Conservation (phyloP, 495 filamentous ascomycete genomes). For the Penicillium canariense region DNA sequence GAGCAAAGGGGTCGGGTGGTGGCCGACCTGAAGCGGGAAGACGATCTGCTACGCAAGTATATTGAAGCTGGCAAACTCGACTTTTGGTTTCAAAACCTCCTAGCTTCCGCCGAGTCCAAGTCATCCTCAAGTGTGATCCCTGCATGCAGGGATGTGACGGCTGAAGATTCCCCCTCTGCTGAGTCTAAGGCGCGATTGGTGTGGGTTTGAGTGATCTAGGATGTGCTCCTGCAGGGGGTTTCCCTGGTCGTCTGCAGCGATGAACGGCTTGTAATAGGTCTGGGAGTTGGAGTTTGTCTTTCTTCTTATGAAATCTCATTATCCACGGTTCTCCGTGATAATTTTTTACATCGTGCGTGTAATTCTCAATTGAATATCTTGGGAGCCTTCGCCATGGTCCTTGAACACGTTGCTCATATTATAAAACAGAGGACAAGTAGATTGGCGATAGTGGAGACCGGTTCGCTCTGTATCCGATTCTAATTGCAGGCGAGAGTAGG, state of each 20-base stretch:
- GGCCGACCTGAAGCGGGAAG: constrained; percentile 54
- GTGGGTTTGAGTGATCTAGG: constrained; percentile 6
- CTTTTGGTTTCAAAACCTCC: constrained; percentile 56
- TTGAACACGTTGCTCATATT: neutral
- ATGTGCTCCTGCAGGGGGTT: neutral
- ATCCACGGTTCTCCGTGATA: neutral
- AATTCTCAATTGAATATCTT: neutral
- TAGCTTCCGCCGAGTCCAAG: constrained; percentile 25
- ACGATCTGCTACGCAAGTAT: constrained; percentile 46
- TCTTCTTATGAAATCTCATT: neutral
- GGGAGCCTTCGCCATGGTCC: neutral
- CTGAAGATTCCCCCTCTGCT: neutral
- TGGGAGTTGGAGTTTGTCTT: neutral
- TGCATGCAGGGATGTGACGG: neutral
- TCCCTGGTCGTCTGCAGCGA: neutral
- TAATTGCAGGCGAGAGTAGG: neutral
- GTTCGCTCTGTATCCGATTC: neutral
- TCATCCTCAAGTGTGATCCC: neutral
- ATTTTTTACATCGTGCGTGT: neutral
- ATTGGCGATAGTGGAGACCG: neutral
- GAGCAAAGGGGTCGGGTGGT: constrained; percentile 50
- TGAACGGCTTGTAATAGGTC: constrained; percentile 3
- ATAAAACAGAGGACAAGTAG: neutral
- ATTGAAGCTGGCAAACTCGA: constrained; percentile 60
- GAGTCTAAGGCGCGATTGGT: constrained; percentile 6